Percentiles rank a stretch among this genome's conserved stretches.
phyloP scores from a whole-genome alignment of 441 rosid genomes.

The Populus hybrid region DNA sequence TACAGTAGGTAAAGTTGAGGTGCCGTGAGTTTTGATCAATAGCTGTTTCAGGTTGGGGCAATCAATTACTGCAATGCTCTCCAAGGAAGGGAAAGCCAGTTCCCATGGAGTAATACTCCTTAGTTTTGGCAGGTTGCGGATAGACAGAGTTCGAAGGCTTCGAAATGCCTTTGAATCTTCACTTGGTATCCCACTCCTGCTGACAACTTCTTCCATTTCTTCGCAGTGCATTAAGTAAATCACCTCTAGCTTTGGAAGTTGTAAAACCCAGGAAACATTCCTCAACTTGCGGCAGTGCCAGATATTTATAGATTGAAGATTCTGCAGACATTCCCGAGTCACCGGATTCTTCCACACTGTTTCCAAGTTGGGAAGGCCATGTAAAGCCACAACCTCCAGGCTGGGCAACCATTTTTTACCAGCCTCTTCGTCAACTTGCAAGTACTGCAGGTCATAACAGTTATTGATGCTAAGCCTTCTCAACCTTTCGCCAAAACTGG shows the following conservation, averaged over 20 bases:
- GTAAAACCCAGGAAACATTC: constrained; percentile 39
- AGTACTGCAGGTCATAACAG: constrained; percentile 38
- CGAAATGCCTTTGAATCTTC: constrained; percentile 30
- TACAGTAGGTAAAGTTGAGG: constrained; percentile 23
- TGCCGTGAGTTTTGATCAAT: constrained; percentile 21
- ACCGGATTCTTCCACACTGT: constrained; percentile 38
- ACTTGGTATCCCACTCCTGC: constrained; percentile 13
- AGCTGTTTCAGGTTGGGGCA: constrained; percentile 39
- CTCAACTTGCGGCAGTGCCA: constrained; percentile 46
- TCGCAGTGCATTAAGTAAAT: constrained; percentile 41
- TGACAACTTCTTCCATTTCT: constrained; percentile 41
- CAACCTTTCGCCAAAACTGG: constrained; percentile 32
- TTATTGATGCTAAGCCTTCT: constrained; percentile 49
- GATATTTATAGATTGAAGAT: constrained; percentile 39
- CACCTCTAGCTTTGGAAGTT: constrained; percentile 42
- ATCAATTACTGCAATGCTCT: constrained; percentile 32
- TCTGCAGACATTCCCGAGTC: constrained; percentile 29
- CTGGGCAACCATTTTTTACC: constrained; percentile 38
- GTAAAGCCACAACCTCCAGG: constrained; percentile 44
- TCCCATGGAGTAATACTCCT: constrained; percentile 28
- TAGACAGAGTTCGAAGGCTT: constrained; percentile 35
- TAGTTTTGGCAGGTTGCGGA: constrained; percentile 42
- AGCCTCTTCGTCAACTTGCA: constrained; percentile 28
- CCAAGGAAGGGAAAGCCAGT: constrained; percentile 28
- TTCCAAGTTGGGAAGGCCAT: constrained; percentile 33